Evolutionary conservation across 2,329 filamentous ascomycete genomes (phyloP).

Genomic region (Colletotrichum sp.): DNA sequence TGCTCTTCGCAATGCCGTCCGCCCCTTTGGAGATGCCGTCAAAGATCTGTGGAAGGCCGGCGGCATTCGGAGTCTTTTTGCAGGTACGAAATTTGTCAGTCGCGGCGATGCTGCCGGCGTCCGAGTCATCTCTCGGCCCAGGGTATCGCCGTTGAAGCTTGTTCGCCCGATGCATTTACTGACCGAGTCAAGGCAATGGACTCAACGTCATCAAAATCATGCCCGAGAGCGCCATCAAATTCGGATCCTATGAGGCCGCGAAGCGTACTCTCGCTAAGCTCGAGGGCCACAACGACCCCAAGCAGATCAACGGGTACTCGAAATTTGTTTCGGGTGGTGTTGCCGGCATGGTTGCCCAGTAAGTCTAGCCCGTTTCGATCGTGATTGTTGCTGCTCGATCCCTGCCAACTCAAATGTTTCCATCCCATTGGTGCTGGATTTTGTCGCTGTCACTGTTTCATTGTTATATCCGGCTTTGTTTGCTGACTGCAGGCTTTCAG

Average conservation of each 20-base stretch:
- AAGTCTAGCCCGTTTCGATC: constrained; percentile 33
- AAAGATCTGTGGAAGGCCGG: constrained; percentile 85
- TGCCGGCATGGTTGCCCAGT: constrained; percentile 94
- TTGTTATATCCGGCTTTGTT: not conserved
- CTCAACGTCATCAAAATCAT: constrained; percentile 97
- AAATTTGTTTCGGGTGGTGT: constrained; percentile 91
- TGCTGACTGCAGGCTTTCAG: constrained; percentile 42
- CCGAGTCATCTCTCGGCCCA: not conserved
- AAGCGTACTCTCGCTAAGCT: constrained; percentile 86
- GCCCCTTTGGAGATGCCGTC: constrained; percentile 74
- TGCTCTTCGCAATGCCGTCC: constrained; percentile 69
- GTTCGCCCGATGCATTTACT: not conserved
- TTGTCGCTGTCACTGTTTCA: not conserved
- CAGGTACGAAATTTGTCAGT: constrained; percentile 63
- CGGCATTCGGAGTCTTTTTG: constrained; percentile 88
- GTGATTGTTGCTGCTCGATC: not conserved
- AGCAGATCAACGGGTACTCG: constrained; percentile 79
- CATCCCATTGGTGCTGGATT: not conserved
- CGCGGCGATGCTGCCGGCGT: not conserved
- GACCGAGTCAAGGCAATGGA: constrained; percentile 71
- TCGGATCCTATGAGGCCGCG: constrained; percentile 94
- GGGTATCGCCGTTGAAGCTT: not conserved
- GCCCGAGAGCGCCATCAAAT: constrained; percentile 98
- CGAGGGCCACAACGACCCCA: constrained; percentile 86
- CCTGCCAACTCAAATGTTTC: not conserved